phyloP scores from a whole-genome alignment of 768 basidiomycete species.

The Termitomyces sp. region DNA sequence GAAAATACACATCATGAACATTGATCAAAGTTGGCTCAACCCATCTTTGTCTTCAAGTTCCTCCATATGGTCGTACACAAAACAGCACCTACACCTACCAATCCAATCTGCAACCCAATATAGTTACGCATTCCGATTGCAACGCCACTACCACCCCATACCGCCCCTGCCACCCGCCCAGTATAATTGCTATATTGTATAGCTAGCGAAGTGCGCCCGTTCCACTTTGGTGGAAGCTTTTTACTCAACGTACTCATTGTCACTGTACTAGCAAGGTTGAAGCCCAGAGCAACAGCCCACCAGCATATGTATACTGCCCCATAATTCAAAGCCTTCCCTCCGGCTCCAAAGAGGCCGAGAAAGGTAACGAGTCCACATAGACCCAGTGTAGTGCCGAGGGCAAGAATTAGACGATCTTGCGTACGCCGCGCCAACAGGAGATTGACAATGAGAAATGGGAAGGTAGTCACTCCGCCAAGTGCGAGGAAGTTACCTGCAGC shows the following conservation, averaged over 20 bases:
- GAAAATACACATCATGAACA: neutral
- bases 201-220: slow-evolving; percentile 45
- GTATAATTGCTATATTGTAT: slow-evolving; percentile 68
- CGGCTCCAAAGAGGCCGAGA: slow-evolving; percentile 33
- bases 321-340: slow-evolving; percentile 23
- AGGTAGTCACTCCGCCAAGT: slow-evolving; percentile 52
- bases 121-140: slow-evolving; percentile 57
- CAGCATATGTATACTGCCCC: slow-evolving; percentile 43
- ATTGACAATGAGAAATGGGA: slow-evolving; percentile 64
- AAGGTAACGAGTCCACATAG: slow-evolving; percentile 46
- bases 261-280: slow-evolving; percentile 67
- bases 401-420: slow-evolving; percentile 57
- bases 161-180: slow-evolving; percentile 59
- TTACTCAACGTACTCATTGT: slow-evolving; percentile 65
- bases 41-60: slow-evolving; percentile 58
- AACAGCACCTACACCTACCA: slow-evolving; percentile 52
- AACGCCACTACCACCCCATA: slow-evolving; percentile 62
- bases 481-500: slow-evolving; percentile 67
- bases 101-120: slow-evolving; percentile 51
- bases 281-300: slow-evolving; percentile 63
- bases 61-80: slow-evolving; percentile 55
- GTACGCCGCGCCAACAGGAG: slow-evolving; percentile 49
- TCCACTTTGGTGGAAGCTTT: slow-evolving; percentile 61
- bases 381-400: slow-evolving; percentile 45
- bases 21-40: slow-evolving; percentile 15